These are phyloP conservation scores for Baorangia bicolor DNA, from an alignment of 768 basidiomycete genomes.

Conservation along the genomic window DNA sequence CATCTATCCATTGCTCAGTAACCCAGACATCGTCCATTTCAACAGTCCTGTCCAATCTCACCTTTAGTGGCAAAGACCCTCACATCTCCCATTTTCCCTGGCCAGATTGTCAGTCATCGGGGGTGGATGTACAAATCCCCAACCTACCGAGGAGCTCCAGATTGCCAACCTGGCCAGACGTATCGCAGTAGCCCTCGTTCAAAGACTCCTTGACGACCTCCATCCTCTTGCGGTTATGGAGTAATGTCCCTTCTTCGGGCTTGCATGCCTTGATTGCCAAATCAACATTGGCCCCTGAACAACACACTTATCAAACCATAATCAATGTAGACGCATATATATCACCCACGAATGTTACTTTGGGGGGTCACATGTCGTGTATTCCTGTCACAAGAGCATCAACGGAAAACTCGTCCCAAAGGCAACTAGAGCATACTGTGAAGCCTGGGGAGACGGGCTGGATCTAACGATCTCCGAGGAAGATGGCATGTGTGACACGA, in stretches of 20 bases:
- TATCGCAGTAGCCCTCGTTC: conserved; percentile 83
- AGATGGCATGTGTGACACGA: conserved; percentile 19
- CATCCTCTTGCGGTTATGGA: conserved; percentile 69
- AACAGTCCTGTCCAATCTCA: conserved; percentile 23
- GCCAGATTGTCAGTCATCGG: conserved; percentile 4
- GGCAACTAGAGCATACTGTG: conserved; percentile 17
- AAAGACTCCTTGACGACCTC: conserved; percentile 68
- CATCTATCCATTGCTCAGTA: conserved; percentile 43
- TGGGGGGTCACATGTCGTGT: conserved; percentile 39
- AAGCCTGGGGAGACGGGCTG: conserved; percentile 11
- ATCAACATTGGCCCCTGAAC: conserved; percentile 57
- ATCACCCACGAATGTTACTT: conserved; percentile 41
- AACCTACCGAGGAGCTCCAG: conserved; percentile 58
- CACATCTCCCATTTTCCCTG: conserved; percentile 60
- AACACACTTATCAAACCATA: neutral
- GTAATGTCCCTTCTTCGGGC: conserved; percentile 58
- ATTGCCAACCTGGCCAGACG: conserved; percentile 62
- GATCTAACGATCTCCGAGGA: conserved; percentile 17
- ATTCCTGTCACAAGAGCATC: conserved; percentile 9
- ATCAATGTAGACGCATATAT: neutral
- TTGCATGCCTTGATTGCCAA: conserved; percentile 73
- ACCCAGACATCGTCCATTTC: neutral
- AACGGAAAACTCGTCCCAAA: neutral
- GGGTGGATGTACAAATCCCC: neutral
- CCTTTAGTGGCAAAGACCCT: conserved; percentile 67